Base-by-base conservation (phyloP, 2,329 filamentous ascomycete genomes). In the Seiridium cupressi region DNA sequence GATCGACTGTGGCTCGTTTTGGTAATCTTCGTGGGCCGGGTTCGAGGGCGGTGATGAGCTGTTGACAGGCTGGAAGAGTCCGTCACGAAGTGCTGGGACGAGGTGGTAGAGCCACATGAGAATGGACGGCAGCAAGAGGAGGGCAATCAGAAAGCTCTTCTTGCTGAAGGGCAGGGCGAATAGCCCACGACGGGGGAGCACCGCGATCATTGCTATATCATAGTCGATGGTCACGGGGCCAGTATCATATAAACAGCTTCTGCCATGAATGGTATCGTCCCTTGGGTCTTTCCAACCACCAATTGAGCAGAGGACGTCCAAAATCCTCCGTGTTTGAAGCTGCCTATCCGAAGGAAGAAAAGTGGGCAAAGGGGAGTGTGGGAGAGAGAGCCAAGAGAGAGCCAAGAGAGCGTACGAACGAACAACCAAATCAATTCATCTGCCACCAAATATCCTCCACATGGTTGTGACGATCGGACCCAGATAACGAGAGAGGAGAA, bases 51-150 rank as follows among this genome's bases (percentile, higher is more conserved):
- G n/a, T 11, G 44, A 5, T 4, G n/a, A 51, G 42, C 31, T 18
- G 42, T 10, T 8, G 34, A 40, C n/a, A 26, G 26, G 49, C 34
- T 32, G 55, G 13, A 57, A 35, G 18, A 57, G 6, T 9, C 44
- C 35, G 31, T 36, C 34, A 42, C 44, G 40, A 18, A 57, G 5
- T 8, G 55, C 55, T 31, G 57, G 57, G 5, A 54, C 9, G 35
- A 59, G 11, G 5, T 59, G 57, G 57, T 59, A 59, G 8, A 59
- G 48, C 48, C 49, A 59, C 49, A 59, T 59, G 47, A 59, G 13
- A 5, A 59, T 35, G n/a, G 57, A 59, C n/a, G 57, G 57, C 47
- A 54, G 48, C 34, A 59, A 40, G 4, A 59, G 7, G 5, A 59
- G 31, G 36, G 57, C 48, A 31, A 59, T 9, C 10, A 53, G 5